Base-by-base conservation (phyloP, 2,329 filamentous ascomycete species). In the Talaromyces sp. region DNA sequence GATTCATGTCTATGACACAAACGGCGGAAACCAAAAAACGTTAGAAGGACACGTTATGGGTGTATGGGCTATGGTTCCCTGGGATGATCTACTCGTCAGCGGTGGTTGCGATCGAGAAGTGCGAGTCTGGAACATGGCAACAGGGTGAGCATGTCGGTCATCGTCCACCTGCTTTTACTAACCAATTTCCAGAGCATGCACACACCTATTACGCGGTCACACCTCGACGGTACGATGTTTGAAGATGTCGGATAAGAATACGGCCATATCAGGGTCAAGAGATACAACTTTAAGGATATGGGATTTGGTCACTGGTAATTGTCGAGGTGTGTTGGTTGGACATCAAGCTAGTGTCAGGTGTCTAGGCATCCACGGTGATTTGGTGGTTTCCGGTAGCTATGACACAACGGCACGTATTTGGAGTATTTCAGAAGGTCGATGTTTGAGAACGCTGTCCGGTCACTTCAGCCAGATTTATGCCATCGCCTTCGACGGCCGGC, bases 381-480 rank as follows among this genome's bases (percentile, higher is more conserved):
- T 97, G 69, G 92, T 98, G 47, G 95, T 99, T n/a, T 97, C 93
- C 35, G 95, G 95, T 65, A 97, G 93, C 77, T 99, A 99, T 79
- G 95, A 99, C 76, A 97, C 95, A 7, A 97, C 92, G 24, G 95
- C 95, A 24, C 90, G 93, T 71, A 94, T 99, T 65, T 99, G 95
- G 95, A 97, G 92, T 77, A 98, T 99, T 61, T 96, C 92, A 1
- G 92, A 97, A 79, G 95, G 95, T 35, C 89, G 92, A 68, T 99
- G 95, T 76, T 82, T 98, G 63, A 89, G 94, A 70, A 97, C 93
- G 0, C 84, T 99, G 45, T 89, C 90, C 52, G 95, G 95, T 0
- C 95, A 99, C 78, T 99, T 97, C 79, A 98, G 94, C 75, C 95
- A 99, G 75, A 99, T 99, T 66, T 99, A 99, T 76, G 95, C 95